Base-by-base conservation (phyloP, 2,329 filamentous ascomycete species). In the Verticillium isaacii region DNA sequence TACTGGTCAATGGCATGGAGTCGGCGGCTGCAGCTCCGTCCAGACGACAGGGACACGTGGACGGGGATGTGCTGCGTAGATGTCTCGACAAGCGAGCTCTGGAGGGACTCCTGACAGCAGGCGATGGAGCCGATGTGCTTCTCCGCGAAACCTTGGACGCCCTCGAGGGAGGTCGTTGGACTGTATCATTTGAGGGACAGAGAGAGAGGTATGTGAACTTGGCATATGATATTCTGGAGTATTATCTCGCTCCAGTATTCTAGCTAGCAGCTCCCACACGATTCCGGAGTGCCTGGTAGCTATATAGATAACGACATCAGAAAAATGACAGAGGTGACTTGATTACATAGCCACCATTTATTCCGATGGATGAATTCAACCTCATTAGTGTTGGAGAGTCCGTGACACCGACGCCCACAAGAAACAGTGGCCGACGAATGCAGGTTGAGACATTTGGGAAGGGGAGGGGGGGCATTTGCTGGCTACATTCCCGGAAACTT, bases 31-130 rank as follows among this genome's bases (percentile, higher is more conserved):
- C 34, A 9, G 11, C n/a, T 19, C 23, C 12, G 23, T 19, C 57
- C 25, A 41, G 7, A 25, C 32, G 32, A 52, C 54, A 85, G 86
- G 81, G 45, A 11, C 88, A 91, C 61, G 78, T 92, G 3, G 81
- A 92, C 64, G 89, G 89, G 0, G 87, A 91, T 66, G 76, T 91
- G 39, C 72, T 92, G 52, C 75, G 78, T 63, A 78, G 81, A 7
- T 83, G 87, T 62, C 66, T 87, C 12, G 75, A 82, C 19, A 75
- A 71, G 19, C 76, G 77, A 36, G 73, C 72, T 0, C 67, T 88
- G 23, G 79, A 83, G 66, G 66, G 68, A 34, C 66, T 85, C 15
- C 72, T 82, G 17, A 65, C 61, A 5, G 68, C 68, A 25, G 71
- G 67, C 23, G 70, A 70, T 54, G 72, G 72, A 19, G 65, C 75